Conservation (phyloP, 495 filamentous ascomycete species). For the Trichoderma erinaceum region DNA sequence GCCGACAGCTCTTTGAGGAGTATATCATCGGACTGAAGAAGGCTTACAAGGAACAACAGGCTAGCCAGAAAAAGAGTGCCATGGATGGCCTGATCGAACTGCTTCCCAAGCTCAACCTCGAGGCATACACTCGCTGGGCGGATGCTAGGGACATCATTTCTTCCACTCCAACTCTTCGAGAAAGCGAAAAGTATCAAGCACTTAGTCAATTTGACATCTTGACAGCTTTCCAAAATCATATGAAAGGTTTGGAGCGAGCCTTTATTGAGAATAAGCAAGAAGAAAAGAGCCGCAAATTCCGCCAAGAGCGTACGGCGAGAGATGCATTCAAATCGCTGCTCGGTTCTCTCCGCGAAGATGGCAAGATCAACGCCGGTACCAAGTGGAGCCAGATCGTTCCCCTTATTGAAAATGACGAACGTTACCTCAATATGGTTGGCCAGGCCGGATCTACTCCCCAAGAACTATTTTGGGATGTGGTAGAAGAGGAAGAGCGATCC, state of each 20-base stretch:
- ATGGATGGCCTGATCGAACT: constrained; percentile 78
- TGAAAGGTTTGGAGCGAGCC: constrained; percentile 80
- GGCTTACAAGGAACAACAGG: constrained; percentile 66
- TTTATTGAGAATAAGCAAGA: constrained; percentile 86
- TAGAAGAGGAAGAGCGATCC: constrained; percentile 86
- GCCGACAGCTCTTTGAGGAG: constrained; percentile 89
- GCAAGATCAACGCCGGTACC: constrained; percentile 81
- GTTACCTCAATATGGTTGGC: constrained; percentile 79
- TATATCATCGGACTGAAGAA: constrained; percentile 83
- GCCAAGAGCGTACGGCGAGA: constrained; percentile 77
- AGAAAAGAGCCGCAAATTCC: constrained; percentile 70
- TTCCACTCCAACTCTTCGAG: constrained; percentile 70
- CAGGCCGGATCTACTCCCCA: constrained; percentile 84
- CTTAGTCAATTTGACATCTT: constrained; percentile 86
- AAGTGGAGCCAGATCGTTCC: constrained; percentile 86
- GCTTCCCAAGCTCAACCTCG: constrained; percentile 75
- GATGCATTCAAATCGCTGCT: constrained; percentile 73
- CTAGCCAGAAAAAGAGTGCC: constrained; percentile 65
- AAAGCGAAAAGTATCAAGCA: constrained; percentile 80
- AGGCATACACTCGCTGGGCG: constrained; percentile 93
- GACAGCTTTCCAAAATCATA: constrained; percentile 89
- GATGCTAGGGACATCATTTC: constrained; percentile 80
- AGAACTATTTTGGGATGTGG: constrained; percentile 93
- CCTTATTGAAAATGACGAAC: constrained; percentile 70
- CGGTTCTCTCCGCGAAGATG: constrained; percentile 61